Percentiles rank a stretch among this genome's conserved stretches.
Evolutionary conservation across 768 basidiomycete genomes (phyloP).

Genomic region (Ephemerocybe angulata): DNA sequence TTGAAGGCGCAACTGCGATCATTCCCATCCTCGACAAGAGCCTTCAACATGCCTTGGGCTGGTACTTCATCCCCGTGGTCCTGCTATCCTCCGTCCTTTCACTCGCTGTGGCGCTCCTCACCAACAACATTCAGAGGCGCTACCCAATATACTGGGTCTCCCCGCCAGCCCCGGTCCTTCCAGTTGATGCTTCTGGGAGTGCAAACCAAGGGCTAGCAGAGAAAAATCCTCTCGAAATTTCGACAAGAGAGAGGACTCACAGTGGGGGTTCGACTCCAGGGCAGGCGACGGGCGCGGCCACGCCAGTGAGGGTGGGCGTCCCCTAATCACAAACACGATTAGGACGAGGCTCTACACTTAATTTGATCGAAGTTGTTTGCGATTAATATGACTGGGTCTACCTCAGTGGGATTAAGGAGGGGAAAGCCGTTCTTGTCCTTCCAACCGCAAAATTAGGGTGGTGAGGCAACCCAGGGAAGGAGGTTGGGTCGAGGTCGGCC

Average conservation of each 20-base stretch:
- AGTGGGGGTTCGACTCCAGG: not conserved
- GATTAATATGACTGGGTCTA: too few species aligned
- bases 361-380: too few species aligned
- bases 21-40: constrained; percentile 42
- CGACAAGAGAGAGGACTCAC: not conserved
- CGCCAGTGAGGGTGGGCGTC: not conserved
- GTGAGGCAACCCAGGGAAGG: too few species aligned
- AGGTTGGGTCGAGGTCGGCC: not conserved
- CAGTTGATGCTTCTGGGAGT: not conserved
- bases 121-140: constrained; percentile 49
- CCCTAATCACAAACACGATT: not conserved
- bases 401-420: too few species aligned
- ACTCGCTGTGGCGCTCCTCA: constrained; percentile 42
- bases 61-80: constrained; percentile 51
- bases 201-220: not conserved
- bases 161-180: constrained; percentile 5
- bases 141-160: constrained; percentile 49
- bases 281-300: not conserved
- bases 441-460: too few species aligned
- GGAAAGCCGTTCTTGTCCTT: too few species aligned
- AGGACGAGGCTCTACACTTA: too few species aligned
- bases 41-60: constrained; percentile 36
- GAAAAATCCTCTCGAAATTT: not conserved
- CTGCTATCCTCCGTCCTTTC: constrained; percentile 44
- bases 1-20: constrained; percentile 46